Conservation (phyloP, 345 rosid genomes). For the Moricandia moricandioides region DNA sequence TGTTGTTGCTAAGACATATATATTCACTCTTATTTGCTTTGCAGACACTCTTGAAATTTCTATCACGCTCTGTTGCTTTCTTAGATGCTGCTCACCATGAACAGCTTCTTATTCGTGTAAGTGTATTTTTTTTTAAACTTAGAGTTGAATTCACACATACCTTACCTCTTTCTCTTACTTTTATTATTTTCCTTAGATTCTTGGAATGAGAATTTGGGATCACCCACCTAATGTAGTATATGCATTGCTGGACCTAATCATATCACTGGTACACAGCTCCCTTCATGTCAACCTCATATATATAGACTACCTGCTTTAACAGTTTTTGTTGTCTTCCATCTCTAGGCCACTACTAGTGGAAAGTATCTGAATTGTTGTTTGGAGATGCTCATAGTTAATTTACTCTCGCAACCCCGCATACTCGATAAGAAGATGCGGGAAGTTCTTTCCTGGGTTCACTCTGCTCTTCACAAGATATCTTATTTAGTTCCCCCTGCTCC, state of each 20-base stretch:
- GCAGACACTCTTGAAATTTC: background rate
- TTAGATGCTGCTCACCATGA: background rate
- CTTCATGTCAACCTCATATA: background rate
- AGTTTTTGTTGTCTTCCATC: too few species aligned
- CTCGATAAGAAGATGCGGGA: slow-evolving; percentile 47
- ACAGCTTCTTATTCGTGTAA: too few species aligned
- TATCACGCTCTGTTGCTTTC: background rate
- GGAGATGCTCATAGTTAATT: background rate
- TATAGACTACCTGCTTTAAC: too few species aligned
- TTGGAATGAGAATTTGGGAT: slow-evolving; percentile 74
- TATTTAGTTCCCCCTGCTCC: slow-evolving; percentile 76
- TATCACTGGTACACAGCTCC: slow-evolving; percentile 29
- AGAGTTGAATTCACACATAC: too few species aligned
- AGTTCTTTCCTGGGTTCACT: slow-evolving; percentile 70
- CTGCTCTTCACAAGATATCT: slow-evolving; percentile 53
- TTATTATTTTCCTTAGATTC: slow-evolving; percentile 43
- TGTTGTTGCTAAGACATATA: background rate
- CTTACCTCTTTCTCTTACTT: too few species aligned
- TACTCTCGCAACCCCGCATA: background rate
- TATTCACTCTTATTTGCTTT: background rate
- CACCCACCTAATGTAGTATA: too few species aligned
- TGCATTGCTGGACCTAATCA: too few species aligned
- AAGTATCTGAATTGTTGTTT: slow-evolving; percentile 55
- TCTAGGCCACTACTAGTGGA: too few species aligned
- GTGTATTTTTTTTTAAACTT: too few species aligned